Evolutionary conservation across 2,329 filamentous ascomycete species (phyloP).

Genomic region (Scytalidium sp.): DNA sequence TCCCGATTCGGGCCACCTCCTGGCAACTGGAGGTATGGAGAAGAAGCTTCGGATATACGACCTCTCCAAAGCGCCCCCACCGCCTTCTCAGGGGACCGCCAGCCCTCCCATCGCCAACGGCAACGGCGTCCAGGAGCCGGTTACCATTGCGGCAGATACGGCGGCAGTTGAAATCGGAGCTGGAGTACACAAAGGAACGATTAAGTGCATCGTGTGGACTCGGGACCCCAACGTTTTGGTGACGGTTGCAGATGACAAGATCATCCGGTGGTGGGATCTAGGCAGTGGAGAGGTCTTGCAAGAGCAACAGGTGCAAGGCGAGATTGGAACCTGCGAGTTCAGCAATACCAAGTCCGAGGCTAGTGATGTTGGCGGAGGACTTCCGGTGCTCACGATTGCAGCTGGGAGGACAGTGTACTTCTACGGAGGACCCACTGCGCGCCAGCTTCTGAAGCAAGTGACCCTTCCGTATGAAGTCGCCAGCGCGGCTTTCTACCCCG

Average conservation of each 20-base stretch:
- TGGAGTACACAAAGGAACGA: constrained; percentile 78
- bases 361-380: constrained; percentile 63
- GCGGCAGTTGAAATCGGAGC: constrained; percentile 82
- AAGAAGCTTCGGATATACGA: constrained; percentile 97
- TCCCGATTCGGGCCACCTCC: constrained; percentile 73
- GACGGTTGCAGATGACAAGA: constrained; percentile 87
- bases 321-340: constrained; percentile 90
- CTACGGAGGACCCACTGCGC: constrained; percentile 74
- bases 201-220: constrained; percentile 97
- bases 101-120: constrained; percentile 24
- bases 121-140: constrained; percentile 30
- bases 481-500: constrained; percentile 83
- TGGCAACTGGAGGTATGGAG: constrained; percentile 92
- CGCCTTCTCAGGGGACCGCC: constrained; percentile 21
- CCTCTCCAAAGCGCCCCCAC: constrained; percentile 51
- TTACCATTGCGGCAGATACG: constrained; percentile 51
- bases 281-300: constrained; percentile 72
- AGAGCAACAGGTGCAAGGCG: constrained; percentile 74
- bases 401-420: constrained; percentile 95
- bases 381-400: constrained; percentile 78
- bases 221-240: constrained; percentile 83
- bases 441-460: constrained; percentile 72
- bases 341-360: constrained; percentile 61
- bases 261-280: constrained; percentile 91
- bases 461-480: constrained; percentile 82